Evolutionary conservation across 805 yeast species (phyloP), one percentile per base, ranked within the genome.

Genomic region (Yarrowia sp.): DNA sequence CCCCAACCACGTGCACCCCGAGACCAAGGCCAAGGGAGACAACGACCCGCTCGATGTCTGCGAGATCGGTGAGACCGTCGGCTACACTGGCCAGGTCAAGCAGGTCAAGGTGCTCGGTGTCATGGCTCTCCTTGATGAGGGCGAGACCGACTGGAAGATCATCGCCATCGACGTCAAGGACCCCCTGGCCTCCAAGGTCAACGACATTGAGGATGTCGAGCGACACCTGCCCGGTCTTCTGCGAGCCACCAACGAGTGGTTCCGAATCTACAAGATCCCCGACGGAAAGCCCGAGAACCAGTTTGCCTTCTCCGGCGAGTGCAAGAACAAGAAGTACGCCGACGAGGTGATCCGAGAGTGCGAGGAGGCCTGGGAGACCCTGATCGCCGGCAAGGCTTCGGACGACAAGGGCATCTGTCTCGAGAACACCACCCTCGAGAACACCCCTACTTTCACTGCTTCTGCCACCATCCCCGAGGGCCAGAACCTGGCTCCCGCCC

Each of bases 241-340:
- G 77, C 90, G 97, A 79, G 90, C 97, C 73, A 95, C 98, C 70
- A 89, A 92, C 80, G 97, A 91, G 82, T 95, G 99, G 99, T 95
- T 95, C 88, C 90, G 96, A 80, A 92, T 93, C 81, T 95, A 95
- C 88, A 95, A 95, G 82, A 86, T 92, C 74, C 98, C 99, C 68
- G 99, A 94, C 79, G 99, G 98, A 71, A 95, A 95, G 85, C 97
- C 97, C 75, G 91, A 87, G 81, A 95, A 95, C 82, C 90, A 89
- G 81, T 94, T 95, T 79, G 98, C 98, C n/a, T 92, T 92, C 87
- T 85, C 91, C 71, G 99, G 97, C 73, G 92, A 90, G 79, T 91
- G 92, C 84, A 90, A 90, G 82, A 87, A 88, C 85, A 90, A 86
- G 83, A 84, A 86, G 76, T 92, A 93, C 77, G 97, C 99, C 70